Conservation (phyloP, 2,329 filamentous ascomycete genomes). For the Rutstroemia sydowiana region DNA sequence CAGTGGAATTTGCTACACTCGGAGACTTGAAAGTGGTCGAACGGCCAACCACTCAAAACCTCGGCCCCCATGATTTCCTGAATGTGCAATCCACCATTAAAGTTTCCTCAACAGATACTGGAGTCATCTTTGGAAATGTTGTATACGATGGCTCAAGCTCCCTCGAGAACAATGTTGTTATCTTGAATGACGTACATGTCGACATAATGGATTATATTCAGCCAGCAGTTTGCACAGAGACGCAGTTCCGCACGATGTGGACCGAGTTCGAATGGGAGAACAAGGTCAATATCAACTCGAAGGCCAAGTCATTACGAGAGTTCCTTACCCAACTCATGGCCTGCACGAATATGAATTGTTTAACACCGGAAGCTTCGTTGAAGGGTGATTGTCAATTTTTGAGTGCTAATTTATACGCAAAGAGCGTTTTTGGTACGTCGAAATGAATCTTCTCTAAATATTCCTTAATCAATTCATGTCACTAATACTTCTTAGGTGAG, state of each 20-base stretch:
- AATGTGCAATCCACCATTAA: slow-evolving; percentile 99
- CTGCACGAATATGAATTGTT: slow-evolving; percentile 96
- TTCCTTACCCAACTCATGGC: slow-evolving; percentile 95
- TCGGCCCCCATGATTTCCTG: slow-evolving; percentile 92
- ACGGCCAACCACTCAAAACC: slow-evolving; percentile 89
- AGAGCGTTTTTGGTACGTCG: slow-evolving; percentile 92
- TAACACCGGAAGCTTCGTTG: slow-evolving; percentile 92
- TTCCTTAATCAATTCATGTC: too few species aligned
- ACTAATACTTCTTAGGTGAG: slow-evolving; percentile 60
- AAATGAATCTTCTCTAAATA: background rate
- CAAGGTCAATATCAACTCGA: slow-evolving; percentile 99
- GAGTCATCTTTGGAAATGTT: slow-evolving; percentile 97
- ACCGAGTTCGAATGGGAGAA: slow-evolving; percentile 99
- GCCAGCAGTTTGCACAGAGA: slow-evolving; percentile 91
- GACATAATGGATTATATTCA: slow-evolving; percentile 99
- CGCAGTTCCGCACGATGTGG: slow-evolving; percentile 99
- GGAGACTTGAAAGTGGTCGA: slow-evolving; percentile 98
- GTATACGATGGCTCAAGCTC: slow-evolving; percentile 92
- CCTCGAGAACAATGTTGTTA: slow-evolving; percentile 92
- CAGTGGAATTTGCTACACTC: slow-evolving; percentile 95
- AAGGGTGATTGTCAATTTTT: slow-evolving; percentile 98
- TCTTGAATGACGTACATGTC: slow-evolving; percentile 94
- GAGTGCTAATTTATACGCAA: slow-evolving; percentile 92
- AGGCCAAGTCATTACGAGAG: slow-evolving; percentile 82
- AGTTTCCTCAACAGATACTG: slow-evolving; percentile 94